Base-by-base conservation (phyloP, 1,139 yeast species). In the Diutina rugosa region DNA sequence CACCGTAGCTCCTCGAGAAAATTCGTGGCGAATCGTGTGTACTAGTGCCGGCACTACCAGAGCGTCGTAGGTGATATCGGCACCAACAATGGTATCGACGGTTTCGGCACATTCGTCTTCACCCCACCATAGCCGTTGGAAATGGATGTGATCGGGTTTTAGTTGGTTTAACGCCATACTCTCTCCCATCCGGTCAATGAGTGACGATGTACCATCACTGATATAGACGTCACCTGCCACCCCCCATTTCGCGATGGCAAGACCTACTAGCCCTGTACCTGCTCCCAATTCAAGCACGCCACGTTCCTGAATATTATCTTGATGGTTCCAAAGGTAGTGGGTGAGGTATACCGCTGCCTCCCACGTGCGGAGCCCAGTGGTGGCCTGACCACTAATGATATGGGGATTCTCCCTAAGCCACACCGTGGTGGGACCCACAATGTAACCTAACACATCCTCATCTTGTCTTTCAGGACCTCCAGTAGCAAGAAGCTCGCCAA, bases 351-450 rank as follows among this genome's bases (percentile, higher is more conserved):
- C 62, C 0, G 96, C 87, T 0, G 97, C 97, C 65, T 90, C 97
- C 98, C 98, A 91, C 0, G 98, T 91, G 52, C 97, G 72, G 58
- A 83, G 71, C 0, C 98, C 98, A 0, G 98, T 91, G 1, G 96
- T 86, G 7, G 95, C 96, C 38, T 72, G 67, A 0, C 90, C 90
- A 18, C 89, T 79, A 10, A 89, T 80, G 55, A 87, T 61, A 57
- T 77, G 73, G 0, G 91, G 95, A 0, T 80, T 75, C 63, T 87
- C 95, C 57, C 71, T 70, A 3, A 86, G 78, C 4, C 67, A 63
- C 1, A 85, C 72, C 5, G 66, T 66, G 16, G 30, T 5, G n/a
- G 16, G 12, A n/a, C 53, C 44, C n/a, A 49, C 18, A 7, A 30
- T 12, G 18, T 49, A 49, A n/a, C 53, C 53, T n/a, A 49, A 38